Evolutionary conservation across 345 rosid genomes (phyloP).

Genomic region (Salix arbutifolia): DNA sequence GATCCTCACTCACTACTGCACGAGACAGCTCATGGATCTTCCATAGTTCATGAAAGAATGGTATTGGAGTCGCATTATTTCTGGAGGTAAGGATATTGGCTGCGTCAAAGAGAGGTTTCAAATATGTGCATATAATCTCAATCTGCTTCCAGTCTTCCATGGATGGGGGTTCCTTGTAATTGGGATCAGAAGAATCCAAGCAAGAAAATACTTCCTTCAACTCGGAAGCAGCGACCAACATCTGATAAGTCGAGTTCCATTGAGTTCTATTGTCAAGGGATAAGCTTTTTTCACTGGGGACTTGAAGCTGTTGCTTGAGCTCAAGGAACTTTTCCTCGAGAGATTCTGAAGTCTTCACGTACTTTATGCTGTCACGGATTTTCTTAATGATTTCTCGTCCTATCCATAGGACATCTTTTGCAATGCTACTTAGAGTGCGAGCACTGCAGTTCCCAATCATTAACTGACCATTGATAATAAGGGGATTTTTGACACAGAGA

Average conservation of each 20-base stretch:
- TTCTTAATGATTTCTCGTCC: constrained; percentile 60
- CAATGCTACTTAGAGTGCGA: constrained; percentile 48
- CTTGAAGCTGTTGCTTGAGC: constrained; percentile 86
- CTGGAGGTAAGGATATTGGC: constrained; percentile 48
- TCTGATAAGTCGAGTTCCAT: constrained; percentile 82
- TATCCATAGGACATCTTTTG: constrained; percentile 50
- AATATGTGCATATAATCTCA: constrained; percentile 59
- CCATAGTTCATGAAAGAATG: constrained; percentile 83
- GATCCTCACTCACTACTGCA: constrained; percentile 50
- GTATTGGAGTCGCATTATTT: constrained; percentile 47
- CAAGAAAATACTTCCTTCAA: constrained; percentile 85
- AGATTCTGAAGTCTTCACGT: constrained; percentile 78
- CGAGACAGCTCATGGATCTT: constrained; percentile 74
- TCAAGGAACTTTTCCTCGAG: constrained; percentile 84
- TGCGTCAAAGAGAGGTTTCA: constrained; percentile 78
- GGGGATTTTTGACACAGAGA: constrained; percentile 65
- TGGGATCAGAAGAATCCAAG: constrained; percentile 76
- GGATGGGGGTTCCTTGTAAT: constrained; percentile 68
- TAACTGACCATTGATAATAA: constrained; percentile 73
- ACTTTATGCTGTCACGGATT: constrained; percentile 74
- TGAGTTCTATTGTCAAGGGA: constrained; percentile 64
- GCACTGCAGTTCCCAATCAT: constrained; percentile 67
- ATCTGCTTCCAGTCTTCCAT: constrained; percentile 68
- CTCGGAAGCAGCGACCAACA: constrained; percentile 81
- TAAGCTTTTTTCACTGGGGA: constrained; percentile 64